Base-by-base conservation (phyloP, 75 land plant genomes). In the Cupressus sempervirens region DNA sequence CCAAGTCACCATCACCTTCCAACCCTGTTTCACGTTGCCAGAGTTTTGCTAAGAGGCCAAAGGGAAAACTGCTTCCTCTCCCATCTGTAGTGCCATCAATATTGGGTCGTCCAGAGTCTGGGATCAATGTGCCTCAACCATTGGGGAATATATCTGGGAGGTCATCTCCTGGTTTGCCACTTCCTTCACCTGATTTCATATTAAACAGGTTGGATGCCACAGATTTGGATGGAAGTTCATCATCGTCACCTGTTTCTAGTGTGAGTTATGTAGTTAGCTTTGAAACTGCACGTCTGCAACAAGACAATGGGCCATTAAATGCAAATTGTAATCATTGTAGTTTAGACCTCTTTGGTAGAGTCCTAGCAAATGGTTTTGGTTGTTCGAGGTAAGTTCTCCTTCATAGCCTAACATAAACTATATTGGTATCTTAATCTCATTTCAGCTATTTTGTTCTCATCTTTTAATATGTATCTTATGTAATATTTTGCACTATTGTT, bases 41-140 rank as follows among this genome's bases (percentile, higher is more conserved):
- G 86, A 94, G 95, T 87, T 93, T 92, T 91, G 88, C 88, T 38
- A 93, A 92, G 52, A 85, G 93, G 83, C 85, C 91, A 34, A 73
- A 76, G 72, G 89, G 89, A 1, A 92, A 94, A 83, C 93, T 92
- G 16, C 92, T 92, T 87, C 95, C 95, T 43, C 92, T 94, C 79
- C 95, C 95, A 38, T 77, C 43, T 7, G 4, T 13, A 56, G 84
- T 79, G 3, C 86, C n/a, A n/a, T n/a, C n/a, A n/a, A n/a, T n/a
- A n/a, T n/a, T n/a, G n/a, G n/a, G n/a, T n/a, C n/a, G n/a, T 35
- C 72, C 90, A 46, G 83, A 86, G 76, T 90, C 93, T 86, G 93
- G 76, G 68, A 83, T 91, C 70, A 87, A 84, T 85, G 11, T 76
- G 58, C 81, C n/a, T n/a, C n/a, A n/a, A n/a, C n/a, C n/a, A n/a